Percentiles rank a stretch among this genome's conserved stretches.
Conservation (phyloP, 129 eudicot species). For the Logfia minima region DNA sequence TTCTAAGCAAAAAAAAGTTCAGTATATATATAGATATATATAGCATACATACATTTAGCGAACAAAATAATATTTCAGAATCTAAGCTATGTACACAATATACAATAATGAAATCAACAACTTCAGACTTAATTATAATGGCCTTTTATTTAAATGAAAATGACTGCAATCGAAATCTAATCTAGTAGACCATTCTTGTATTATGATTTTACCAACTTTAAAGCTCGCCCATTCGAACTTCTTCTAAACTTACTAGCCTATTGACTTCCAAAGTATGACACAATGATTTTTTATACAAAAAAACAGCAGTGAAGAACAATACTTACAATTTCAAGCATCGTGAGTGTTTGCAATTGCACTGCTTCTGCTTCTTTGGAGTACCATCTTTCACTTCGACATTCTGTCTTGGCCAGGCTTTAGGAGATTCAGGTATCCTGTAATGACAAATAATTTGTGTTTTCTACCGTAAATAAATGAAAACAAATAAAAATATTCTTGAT, state of each 20-base stretch:
- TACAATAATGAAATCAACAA: conserved; percentile 4
- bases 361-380: conserved; percentile 91
- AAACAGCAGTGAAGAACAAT: not conserved
- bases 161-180: conserved; percentile 1
- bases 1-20: not conserved
- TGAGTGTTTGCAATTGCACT: conserved; percentile 94
- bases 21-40: not conserved
- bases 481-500: not conserved
- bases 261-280: not conserved
- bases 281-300: not conserved
- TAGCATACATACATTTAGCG: not conserved
- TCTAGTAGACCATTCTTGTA: not conserved
- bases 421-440: conserved; percentile 84
- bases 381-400: conserved; percentile 70
- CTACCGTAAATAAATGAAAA: not conserved
- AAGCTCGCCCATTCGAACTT: not conserved
- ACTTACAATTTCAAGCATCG: conserved; percentile 91
- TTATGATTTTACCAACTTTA: not conserved
- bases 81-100: not conserved
- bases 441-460: conserved; percentile 2
- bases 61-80: not conserved
- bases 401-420: conserved; percentile 60
- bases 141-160: not conserved
- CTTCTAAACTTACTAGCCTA: not conserved
- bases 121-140: not conserved